Evolutionary conservation across 2,329 filamentous ascomycete species (phyloP).

Genomic region (Xylariaceae sp.): DNA sequence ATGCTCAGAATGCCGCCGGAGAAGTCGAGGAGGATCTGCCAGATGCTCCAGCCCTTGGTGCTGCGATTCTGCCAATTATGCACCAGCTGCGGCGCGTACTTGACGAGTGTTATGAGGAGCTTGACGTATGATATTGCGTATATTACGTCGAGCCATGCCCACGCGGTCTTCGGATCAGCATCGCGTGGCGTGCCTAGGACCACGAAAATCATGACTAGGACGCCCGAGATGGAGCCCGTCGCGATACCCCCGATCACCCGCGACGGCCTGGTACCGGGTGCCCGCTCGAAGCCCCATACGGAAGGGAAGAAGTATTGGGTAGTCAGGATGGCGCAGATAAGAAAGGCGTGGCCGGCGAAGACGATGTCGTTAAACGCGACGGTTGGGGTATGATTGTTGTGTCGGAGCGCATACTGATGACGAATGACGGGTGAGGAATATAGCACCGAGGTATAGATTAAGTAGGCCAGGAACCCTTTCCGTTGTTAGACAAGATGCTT

Average conservation of each 20-base stretch:
- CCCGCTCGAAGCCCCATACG: constrained; percentile 74
- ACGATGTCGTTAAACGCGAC: constrained; percentile 88
- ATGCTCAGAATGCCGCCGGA: constrained; percentile 80
- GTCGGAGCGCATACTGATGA: constrained; percentile 78
- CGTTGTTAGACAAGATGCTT: constrained; percentile 7
- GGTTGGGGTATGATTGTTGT: constrained; percentile 76
- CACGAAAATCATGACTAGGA: constrained; percentile 52
- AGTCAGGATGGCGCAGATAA: constrained; percentile 72
- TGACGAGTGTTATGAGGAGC: constrained; percentile 82
- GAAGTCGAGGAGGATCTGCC: constrained; percentile 82
- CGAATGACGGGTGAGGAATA: constrained; percentile 79
- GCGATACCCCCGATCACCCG: constrained; percentile 69
- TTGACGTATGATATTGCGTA: constrained; percentile 85
- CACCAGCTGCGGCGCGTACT: constrained; percentile 87
- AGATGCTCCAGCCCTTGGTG: constrained; percentile 86
- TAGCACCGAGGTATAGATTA: constrained; percentile 73
- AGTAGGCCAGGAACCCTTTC: constrained; percentile 72
- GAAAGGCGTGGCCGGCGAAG: constrained; percentile 80
- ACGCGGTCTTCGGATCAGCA: constrained; percentile 48
- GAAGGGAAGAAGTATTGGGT: constrained; percentile 73
- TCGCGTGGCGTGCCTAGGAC: constrained; percentile 41
- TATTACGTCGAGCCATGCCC: constrained; percentile 66
- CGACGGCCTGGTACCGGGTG: constrained; percentile 58
- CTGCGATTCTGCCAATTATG: constrained; percentile 84
- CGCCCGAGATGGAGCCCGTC: constrained; percentile 65